Base-by-base conservation (phyloP, 331 rosid genomes). In the Rhamnella rubrinervis region DNA sequence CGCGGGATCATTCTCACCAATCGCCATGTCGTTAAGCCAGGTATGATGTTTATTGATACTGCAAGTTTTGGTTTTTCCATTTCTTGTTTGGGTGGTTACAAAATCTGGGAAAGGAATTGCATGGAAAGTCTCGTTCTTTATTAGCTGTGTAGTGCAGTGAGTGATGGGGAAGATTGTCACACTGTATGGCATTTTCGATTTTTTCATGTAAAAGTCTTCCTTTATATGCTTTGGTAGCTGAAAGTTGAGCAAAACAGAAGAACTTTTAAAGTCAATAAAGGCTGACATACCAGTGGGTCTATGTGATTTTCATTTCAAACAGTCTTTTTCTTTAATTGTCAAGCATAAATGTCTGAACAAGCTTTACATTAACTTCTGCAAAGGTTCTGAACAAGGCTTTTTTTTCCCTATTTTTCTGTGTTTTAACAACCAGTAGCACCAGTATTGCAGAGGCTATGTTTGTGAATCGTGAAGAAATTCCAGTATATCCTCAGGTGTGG, bases 1-100 rank as follows among this genome's bases (percentile, higher is more conserved):
- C 96, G 96, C 19, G 98, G 98, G 46, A 90, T 93, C 55, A 90
- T 93, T 67, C 96, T 93, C 72, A 93, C 98, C 65, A 93, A 93
- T 78, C 96, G 98, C 17, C 98, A 93, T 63, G 98, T 93, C 23
- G 97, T 90, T 68, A 93, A 93, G 88, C 88, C 98, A 21, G 98
- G 98, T 93, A 59, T 17, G 17, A 38, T 41, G 53, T 25, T 26
- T 65, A 49, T 31, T 58, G 19, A 58, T 28, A 11, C 13, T 58
- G 38, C 4, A 23, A 58, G 2, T 26, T 23, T 23, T 12, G 25
- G 18, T 53, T 0, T n/a, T 68, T 13, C 39, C n/a, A 25, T 0
- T 40, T 52, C 25, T 20, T 44, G 15, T 21, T 37, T 71, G 26
- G 53, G 19, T 31, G n/a, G 10, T 61, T 38, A 50, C 55, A 12